Evolutionary conservation across 371 early-diverging fungal genomes (phyloP), one percentile per base, ranked within the genome.

Genomic region (Mortierella sp.): DNA sequence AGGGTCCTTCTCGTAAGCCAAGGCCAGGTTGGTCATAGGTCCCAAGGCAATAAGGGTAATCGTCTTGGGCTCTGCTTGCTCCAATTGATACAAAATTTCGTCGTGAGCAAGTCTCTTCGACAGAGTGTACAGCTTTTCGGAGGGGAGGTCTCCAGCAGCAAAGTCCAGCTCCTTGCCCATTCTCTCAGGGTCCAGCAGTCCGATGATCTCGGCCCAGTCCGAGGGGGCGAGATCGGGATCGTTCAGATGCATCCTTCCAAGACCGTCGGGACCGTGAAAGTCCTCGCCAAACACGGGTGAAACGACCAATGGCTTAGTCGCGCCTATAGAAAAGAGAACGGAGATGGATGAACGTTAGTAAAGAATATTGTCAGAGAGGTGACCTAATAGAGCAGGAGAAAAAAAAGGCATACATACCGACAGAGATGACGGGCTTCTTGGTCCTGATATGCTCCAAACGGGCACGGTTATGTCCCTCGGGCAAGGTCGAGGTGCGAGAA

Each of bases 1-100:
- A 24, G 91, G 89, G 63, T 93, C 89, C 44, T 89, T 87, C 70
- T 89, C 79, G 49, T 90, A 87, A 1, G 92, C 92, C 12, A 91
- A 71, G 0, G 92, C 92, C 43, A 93, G n/a, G 77, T 92, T 93
- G n/a, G 92, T 92, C 78, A 93, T 80, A 0, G 92, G 93, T 0
- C 92, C 93, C 16, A 93, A 68, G 7, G 90, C 90, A 60, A 91
- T 81, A 46, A 93, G 82, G 4, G 90, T 89, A 16, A 93, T 68
- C 0, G 92, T 90, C 29, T 90, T 75, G 43, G 91, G 89, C 56
- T 87, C 85, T 1, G 89, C 88, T 7, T 88, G 60, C 21, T 81
- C 79, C 24, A 93, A 74, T 60, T 91, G 93, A 44, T 79, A 71
- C 38, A 91, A 48, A 16, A 93, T 90, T 75, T 91, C 92, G 51